A percentile compares a stretch with the other conserved stretches of the same genome.
Conservation (phyloP, 163 green algal species). For the Prototheca cutis region DNA sequence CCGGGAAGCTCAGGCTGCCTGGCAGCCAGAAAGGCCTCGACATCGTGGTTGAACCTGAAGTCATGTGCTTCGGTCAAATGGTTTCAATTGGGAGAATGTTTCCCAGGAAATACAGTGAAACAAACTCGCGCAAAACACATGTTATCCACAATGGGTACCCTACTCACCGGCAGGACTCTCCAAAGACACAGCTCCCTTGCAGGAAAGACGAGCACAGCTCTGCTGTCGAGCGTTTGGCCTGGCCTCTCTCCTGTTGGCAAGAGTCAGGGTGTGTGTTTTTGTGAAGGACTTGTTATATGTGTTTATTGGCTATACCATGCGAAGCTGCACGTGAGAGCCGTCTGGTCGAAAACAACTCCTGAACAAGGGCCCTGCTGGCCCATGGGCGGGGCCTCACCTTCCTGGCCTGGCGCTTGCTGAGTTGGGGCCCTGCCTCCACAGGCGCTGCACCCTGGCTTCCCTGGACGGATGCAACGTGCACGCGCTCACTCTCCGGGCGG, state of each 20-base stretch:
- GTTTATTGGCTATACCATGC: too few relatives aligned
- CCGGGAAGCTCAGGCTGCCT: conserved; percentile 16
- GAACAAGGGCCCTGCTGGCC: too few relatives aligned
- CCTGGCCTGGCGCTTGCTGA: conserved; percentile 11
- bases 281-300: too few relatives aligned
- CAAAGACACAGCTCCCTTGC: conserved; percentile 11
- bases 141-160: neutral
- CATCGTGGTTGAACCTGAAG: conserved; percentile 61
- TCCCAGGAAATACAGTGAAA: too few relatives aligned
- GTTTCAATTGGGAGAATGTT: neutral
- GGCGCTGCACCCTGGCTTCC: neutral
- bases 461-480: conserved; percentile 6
- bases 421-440: neutral
- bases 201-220: conserved; percentile 16
- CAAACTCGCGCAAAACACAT: neutral
- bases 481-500: neutral
- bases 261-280: too few relatives aligned
- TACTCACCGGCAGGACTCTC: conserved; percentile 6
- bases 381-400: too few relatives aligned
- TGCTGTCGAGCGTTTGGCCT: conserved; percentile 9
- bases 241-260: conserved; percentile 9
- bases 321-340: too few relatives aligned
- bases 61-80: neutral
- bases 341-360: too few relatives aligned
- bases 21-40: conserved; percentile 36